Conservation (phyloP, 345 rosid genomes). For the sweet orange (Citrus sinensis) region DNA sequence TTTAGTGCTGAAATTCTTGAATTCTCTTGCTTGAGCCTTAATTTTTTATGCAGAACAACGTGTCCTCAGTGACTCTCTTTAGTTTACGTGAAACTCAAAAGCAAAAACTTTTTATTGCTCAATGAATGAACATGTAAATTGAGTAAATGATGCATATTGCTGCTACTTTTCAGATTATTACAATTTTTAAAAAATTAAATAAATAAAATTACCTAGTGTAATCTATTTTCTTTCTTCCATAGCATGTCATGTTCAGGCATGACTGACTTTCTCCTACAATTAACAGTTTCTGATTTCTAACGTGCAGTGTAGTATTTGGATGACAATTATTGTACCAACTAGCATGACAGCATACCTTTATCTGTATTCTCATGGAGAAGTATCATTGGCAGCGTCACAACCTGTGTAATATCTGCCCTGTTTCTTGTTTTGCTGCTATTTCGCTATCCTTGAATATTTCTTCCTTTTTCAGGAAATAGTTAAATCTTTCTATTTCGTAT, state of each 20-base stretch:
- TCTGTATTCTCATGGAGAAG: conserved; percentile 97
- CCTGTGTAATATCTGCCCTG: conserved; percentile 67
- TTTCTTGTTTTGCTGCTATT: neutral
- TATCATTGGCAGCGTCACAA: conserved; percentile 93
- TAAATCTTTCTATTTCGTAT: neutral
- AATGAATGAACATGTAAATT: neutral
- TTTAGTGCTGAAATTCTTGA: neutral
- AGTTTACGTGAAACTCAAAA: neutral
- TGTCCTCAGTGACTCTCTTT: neutral
- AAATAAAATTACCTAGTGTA: neutral
- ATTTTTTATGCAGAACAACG: neutral
- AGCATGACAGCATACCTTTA: conserved; percentile 97
- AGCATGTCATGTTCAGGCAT: neutral
- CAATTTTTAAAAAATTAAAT: too few species aligned
- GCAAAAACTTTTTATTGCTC: neutral
- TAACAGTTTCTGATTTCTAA: conserved; percentile 10
- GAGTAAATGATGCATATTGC: neutral
- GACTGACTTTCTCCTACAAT: neutral
- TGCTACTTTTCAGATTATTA: neutral
- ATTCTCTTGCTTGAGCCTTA: neutral
- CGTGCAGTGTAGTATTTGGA: conserved; percentile 91
- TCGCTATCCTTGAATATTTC: neutral
- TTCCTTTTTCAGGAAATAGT: neutral
- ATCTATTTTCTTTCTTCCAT: neutral
- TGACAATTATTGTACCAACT: conserved; percentile 91